phyloP scores from a whole-genome alignment of 2,329 filamentous ascomycete species.

The Mollisia scopiformis region DNA sequence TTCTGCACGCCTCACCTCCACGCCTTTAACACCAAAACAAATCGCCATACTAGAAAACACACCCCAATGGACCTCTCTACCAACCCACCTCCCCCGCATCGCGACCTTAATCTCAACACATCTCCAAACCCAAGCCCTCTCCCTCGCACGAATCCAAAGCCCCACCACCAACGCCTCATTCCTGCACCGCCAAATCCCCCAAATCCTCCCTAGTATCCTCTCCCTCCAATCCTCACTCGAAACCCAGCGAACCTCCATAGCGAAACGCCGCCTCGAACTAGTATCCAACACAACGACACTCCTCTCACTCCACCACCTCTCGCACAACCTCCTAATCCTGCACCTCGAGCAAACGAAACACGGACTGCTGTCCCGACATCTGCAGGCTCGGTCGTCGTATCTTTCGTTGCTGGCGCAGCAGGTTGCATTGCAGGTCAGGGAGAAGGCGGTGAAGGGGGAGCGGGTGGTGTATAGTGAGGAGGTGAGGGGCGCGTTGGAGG shows the following conservation, averaged over 20 bases:
- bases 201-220: constrained; percentile 46
- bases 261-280: constrained; percentile 39
- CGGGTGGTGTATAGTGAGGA: constrained; percentile 34
- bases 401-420: constrained; percentile 24
- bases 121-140: constrained; percentile 53
- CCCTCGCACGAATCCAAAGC: constrained; percentile 52
- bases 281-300: constrained; percentile 36
- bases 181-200: constrained; percentile 59
- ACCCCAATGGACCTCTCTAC: constrained; percentile 52
- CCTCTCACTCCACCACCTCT: constrained; percentile 28
- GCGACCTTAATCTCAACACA: constrained; percentile 49
- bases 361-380: constrained; percentile 30
- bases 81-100: constrained; percentile 51
- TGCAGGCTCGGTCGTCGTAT: constrained; percentile 23
- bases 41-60: constrained; percentile 50
- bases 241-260: constrained; percentile 44
- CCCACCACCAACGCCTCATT: constrained; percentile 51
- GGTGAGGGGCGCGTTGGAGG: constrained; percentile 29
- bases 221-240: constrained; percentile 42
- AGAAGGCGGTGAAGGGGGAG: constrained; percentile 25
- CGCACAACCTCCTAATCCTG: constrained; percentile 29
- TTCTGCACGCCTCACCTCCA: constrained; percentile 44
- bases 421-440: constrained; percentile 18
- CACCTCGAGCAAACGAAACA: constrained; percentile 35
- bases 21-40: constrained; percentile 41